Evolutionary conservation across 305 asterid species (phyloP), one percentile per base, ranked within the genome.

Genomic region (Plantago coronopus): DNA sequence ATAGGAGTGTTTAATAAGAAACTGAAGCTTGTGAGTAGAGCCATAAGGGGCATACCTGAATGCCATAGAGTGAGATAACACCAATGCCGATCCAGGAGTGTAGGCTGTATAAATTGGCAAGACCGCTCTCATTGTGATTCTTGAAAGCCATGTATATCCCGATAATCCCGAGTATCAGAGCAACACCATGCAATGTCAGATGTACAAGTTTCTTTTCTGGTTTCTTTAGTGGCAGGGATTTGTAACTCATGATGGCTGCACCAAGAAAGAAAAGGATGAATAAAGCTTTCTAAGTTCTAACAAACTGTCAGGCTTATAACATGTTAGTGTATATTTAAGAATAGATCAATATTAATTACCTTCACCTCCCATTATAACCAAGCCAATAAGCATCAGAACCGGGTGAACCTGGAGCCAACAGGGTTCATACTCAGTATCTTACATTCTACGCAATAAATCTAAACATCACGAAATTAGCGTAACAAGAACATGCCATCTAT

Each of bases 71-170:
- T 60, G 49, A 45, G 29, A 85, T 82, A 10, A 83, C 87, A 22
- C 95, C 84, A 27, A 86, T 85, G 19, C 99, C 99, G 17, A 89
- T 69, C 99, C 99, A 93, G 57, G 99, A 93, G 81, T 93, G 99
- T 23, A 93, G 56, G 72, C 99, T 93, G 79, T 93, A 93, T 65
- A 93, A 66, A 78, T 93, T 93, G 77, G 91, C 84, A 56, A 93
- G 78, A 59, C 80, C 79, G 81, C 88, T 85, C 42, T 93, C 96
- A 4, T 89, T 89, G 72, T 93, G 99, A 66, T 11, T 78, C 76
- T 89, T 93, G 85, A 93, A 93, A 38, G 97, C 99, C 0, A 80
- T 63, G 65, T 76, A 89, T 50, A 89, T 79, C 68, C 97, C 99
- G 31, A 93, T 50, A 48, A 83, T 79, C 59, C 99, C 99, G 42